These are phyloP conservation scores for Cyclotella distinguenda DNA, from an alignment of 108 stramenopile species.

Conservation along the genomic window DNA sequence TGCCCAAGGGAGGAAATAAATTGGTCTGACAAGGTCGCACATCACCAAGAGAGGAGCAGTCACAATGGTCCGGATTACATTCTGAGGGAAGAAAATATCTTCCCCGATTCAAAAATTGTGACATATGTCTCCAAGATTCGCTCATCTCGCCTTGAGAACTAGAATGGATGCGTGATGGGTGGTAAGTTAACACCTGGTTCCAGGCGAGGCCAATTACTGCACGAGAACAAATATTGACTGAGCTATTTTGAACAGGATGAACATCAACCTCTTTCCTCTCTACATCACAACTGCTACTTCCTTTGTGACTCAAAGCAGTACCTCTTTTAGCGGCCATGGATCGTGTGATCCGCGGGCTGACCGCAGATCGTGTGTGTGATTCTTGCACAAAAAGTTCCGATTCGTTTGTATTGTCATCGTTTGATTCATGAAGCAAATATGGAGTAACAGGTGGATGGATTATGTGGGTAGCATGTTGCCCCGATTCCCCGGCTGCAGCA, in stretches of 20 bases:
- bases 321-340: slow-evolving; percentile 29
- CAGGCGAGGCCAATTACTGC: slow-evolving; percentile 39
- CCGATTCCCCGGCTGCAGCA: not conserved
- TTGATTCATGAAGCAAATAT: not conserved
- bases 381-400: not conserved
- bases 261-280: not conserved
- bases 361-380: not conserved
- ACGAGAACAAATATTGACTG: not conserved
- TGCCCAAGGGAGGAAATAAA: slow-evolving; percentile 43
- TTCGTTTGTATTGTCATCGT: not conserved
- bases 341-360: slow-evolving; percentile 40
- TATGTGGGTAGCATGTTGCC: slow-evolving; percentile 17
- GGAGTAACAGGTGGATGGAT: slow-evolving; percentile 2
- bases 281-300: not conserved
- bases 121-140: slow-evolving; percentile 56
- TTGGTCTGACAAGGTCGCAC: slow-evolving; percentile 10
- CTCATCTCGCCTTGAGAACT: slow-evolving; percentile 22
- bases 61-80: not conserved
- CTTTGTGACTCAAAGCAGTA: not conserved
- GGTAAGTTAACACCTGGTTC: slow-evolving; percentile 24
- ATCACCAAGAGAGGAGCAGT: slow-evolving; percentile 1
- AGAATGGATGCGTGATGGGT: slow-evolving; percentile 15
- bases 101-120: slow-evolving; percentile 35
- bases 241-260: not conserved
- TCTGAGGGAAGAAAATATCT: slow-evolving; percentile 25